Evolutionary conservation across 176 grass and related monocot species (phyloP).

Genomic region (Carex littledalei): DNA sequence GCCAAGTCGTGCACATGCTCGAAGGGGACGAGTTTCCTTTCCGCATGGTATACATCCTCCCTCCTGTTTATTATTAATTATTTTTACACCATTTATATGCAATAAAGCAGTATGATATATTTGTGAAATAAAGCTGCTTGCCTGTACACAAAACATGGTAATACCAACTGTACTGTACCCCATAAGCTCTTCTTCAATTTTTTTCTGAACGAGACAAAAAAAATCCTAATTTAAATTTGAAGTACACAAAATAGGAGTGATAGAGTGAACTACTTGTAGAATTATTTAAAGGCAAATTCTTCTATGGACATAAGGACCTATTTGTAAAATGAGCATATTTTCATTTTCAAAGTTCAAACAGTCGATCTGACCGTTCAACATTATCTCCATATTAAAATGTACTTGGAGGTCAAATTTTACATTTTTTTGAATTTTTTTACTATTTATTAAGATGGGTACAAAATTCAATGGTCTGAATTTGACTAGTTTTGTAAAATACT

Average conservation of each 20-base stretch:
- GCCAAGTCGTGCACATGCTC: constrained; percentile 91
- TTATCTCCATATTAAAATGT: no score
- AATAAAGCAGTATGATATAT: neutral
- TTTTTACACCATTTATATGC: neutral
- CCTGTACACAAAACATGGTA: neutral
- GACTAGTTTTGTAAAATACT: no score
- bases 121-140: neutral
- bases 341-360: no score
- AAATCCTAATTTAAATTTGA: neutral
- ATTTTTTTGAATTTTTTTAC: no score
- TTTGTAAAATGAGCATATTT: no score
- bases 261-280: neutral
- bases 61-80: neutral
- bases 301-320: no score
- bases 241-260: neutral
- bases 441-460: no score
- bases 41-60: constrained; percentile 38
- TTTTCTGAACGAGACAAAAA: neutral
- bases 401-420: no score
- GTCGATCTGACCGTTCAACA: no score
- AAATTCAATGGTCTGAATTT: no score
- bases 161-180: neutral
- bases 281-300: neutral
- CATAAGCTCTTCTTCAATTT: neutral
- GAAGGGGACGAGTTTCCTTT: constrained; percentile 91